Conservation (phyloP, 2,329 filamentous ascomycete genomes). For the Ciborinia camelliae region DNA sequence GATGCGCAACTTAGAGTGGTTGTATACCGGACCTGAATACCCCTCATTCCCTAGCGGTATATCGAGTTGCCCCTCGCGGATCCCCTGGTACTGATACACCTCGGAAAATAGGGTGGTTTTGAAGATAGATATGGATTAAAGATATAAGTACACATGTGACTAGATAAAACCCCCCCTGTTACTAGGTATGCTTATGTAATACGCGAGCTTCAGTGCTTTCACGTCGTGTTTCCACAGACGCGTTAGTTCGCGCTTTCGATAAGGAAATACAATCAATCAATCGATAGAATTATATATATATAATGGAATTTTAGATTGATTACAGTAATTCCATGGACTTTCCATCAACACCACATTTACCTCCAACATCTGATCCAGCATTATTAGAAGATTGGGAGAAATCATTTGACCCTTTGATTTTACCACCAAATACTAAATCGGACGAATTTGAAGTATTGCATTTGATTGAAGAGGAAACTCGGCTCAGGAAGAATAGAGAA, state of each 20-base stretch:
- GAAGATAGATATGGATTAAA: no score
- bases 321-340: conserved; percentile 27
- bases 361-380: conserved; percentile 30
- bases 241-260: conserved; percentile 6
- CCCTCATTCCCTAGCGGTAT: no score
- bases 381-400: conserved; percentile 31
- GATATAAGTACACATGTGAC: no score
- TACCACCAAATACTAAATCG: conserved; percentile 37
- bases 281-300: background rate
- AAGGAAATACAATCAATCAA: background rate
- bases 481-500: conserved; percentile 41
- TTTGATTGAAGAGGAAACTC: conserved; percentile 42
- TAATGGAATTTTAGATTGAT: background rate
- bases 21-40: no score
- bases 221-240: conserved; percentile 1
- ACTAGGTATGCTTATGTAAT: background rate
- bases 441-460: conserved; percentile 49
- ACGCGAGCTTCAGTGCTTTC: background rate
- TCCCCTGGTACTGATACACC: no score
- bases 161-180: background rate
- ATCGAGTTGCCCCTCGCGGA: no score
- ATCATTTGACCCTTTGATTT: conserved; percentile 11
- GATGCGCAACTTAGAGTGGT: no score
- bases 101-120: no score
- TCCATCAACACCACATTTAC: conserved; percentile 27